Evolutionary conservation across 768 basidiomycete genomes (phyloP), one percentile per base, ranked within the genome.

Genomic region (Boletus subcaerulescens): DNA sequence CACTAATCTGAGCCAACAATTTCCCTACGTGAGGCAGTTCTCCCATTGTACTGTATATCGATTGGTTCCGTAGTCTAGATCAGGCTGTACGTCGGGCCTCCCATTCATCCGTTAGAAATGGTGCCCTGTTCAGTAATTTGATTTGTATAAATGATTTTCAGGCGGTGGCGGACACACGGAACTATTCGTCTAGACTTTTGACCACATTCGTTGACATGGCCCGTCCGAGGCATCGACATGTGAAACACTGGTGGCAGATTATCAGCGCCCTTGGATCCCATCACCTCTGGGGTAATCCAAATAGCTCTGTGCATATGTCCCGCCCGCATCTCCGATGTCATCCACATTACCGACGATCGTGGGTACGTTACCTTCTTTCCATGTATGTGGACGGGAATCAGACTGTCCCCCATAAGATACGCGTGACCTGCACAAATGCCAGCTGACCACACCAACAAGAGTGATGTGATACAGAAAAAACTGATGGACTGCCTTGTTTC

Each of bases 401-500:
- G 58, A 5, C 64, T 62, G 26, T 66, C 66, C 13, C 74, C 73
- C 82, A 91, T 84, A 42, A 93, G 69, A 62, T 80, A 76, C 67
- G 91, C 90, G 38, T 91, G 91, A 5, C 79, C 73, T 0, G 81
- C 81, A 57, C 87, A 87, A 20, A 93, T 82, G 1, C 83, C 89
- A 26, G 86, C 88, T 1, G 87, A 86, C 83, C 89, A 93, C 5
- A 91, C 76, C 39, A 90, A 76, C 51, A 94, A 73, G 36, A 93
- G 71, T 1, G 89, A 91, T 1, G 89, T 83, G 56, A 93, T 90
- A 60, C 86, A 87, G 71, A 92, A 94, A 73, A 93, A 92, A 47
- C 81, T 91, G 67, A 94, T 92, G 0, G 89, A 86, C 64, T 91
- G 88, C 7, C 92, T 91, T 49, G 93, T 94, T 65, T 94, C 89